Evolutionary conservation across 2,329 filamentous ascomycete genomes (phyloP).

Genomic region (Dryadomyces sulphureus): DNA sequence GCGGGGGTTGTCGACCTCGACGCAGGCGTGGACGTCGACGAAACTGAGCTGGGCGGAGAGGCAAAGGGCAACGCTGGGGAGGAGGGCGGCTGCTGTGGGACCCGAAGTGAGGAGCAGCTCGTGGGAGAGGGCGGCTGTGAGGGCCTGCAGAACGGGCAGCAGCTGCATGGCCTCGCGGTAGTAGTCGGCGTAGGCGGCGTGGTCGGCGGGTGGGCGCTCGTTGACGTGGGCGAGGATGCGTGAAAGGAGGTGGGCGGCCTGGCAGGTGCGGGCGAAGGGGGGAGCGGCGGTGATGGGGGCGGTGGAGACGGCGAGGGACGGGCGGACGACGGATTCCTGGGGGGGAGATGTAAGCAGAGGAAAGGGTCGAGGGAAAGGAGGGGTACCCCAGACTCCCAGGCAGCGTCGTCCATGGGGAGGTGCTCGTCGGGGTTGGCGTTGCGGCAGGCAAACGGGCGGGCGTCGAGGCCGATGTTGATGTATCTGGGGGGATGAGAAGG

Average conservation of each 20-base stretch:
- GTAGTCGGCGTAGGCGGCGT: conserved; percentile 2
- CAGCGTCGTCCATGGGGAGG: conserved; percentile 7
- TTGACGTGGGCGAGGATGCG: conserved; percentile 8
- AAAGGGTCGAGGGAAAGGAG: not conserved
- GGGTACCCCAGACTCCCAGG: conserved; percentile 8
- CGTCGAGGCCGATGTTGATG: conserved; percentile 6
- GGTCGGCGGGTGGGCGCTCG: not conserved
- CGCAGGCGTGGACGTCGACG: conserved; percentile 8
- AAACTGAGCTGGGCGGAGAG: conserved; percentile 7
- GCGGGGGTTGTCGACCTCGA: conserved; percentile 5
- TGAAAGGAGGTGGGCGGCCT: conserved; percentile 9
- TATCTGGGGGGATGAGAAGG: conserved; percentile 1
- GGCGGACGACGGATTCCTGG: conserved; percentile 6
- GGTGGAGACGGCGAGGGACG: conserved; percentile 8
- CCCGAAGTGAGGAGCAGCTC: conserved; percentile 1
- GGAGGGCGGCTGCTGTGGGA: not conserved
- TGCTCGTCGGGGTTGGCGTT: conserved; percentile 6
- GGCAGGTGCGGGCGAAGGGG: conserved; percentile 9
- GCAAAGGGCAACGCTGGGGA: conserved; percentile 4
- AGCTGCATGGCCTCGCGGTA: conserved; percentile 8
- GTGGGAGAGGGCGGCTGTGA: conserved; percentile 3
- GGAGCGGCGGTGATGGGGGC: conserved; percentile 3
- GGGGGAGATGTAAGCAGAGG: not conserved
- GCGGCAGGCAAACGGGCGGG: conserved; percentile 6
- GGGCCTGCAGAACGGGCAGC: conserved; percentile 3